phyloP scores from a whole-genome alignment of 768 basidiomycete genomes.

The Lactarius vividus region DNA sequence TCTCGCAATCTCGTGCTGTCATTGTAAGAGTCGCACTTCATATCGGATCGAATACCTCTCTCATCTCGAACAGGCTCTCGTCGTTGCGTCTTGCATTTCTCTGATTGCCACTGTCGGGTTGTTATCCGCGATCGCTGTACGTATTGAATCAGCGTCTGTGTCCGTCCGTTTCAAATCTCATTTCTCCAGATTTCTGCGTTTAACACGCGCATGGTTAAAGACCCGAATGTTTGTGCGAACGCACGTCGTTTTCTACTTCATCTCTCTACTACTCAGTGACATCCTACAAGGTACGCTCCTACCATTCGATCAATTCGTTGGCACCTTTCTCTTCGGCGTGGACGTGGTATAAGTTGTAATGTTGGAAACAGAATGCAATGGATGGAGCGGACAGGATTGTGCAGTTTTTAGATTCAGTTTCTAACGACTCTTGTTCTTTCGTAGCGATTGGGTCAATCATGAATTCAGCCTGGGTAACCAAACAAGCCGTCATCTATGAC shows the following conservation, averaged over 20 bases:
- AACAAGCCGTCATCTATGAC: constrained; percentile 41
- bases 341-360: neutral
- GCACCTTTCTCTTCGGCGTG: neutral
- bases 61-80: constrained; percentile 32
- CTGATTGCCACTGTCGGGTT: constrained; percentile 41
- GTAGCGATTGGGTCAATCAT: constrained; percentile 42
- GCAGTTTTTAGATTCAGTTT: neutral
- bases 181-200: constrained; percentile 46
- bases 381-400: neutral
- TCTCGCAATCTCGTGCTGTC: constrained; percentile 33
- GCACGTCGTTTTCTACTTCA: constrained; percentile 53
- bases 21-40: constrained; percentile 31
- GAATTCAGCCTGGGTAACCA: constrained; percentile 42
- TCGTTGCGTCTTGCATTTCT: constrained; percentile 44
- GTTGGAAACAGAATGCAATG: neutral
- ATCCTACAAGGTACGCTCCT: constrained; percentile 41
- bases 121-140: constrained; percentile 41
- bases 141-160: constrained; percentile 17
- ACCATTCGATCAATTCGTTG: neutral
- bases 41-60: neutral
- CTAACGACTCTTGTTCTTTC: neutral
- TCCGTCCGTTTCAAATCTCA: neutral
- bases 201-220: constrained; percentile 44
- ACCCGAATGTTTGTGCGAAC: constrained; percentile 52
- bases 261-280: constrained; percentile 50